A percentile compares a stretch with the other conserved stretches of the same genome.
These are phyloP conservation scores for Chytriomyces hyalinus DNA, from an alignment of 192 early-diverging fungal species.

Conservation along the genomic window DNA sequence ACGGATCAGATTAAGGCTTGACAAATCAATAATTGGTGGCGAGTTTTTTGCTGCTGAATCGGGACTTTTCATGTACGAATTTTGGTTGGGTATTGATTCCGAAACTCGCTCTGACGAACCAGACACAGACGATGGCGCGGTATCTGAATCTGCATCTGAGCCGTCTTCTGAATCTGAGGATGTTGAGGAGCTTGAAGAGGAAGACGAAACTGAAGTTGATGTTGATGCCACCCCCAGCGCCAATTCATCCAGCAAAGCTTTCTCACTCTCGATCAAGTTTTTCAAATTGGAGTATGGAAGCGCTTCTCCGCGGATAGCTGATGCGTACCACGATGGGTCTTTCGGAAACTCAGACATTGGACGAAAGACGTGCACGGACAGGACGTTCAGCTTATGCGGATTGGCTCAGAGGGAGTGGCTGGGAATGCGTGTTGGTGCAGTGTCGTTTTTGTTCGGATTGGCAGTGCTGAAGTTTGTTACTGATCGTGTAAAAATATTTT, in stretches of 20 bases:
- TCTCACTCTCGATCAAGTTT: background rate
- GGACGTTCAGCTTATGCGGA: too few species aligned
- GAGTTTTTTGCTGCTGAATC: background rate
- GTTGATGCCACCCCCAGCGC: background rate
- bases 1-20: slow-evolving; percentile 11
- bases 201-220: background rate
- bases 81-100: background rate
- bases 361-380: too few species aligned
- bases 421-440: too few species aligned
- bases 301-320: slow-evolving; percentile 5
- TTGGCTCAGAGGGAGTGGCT: too few species aligned
- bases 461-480: too few species aligned
- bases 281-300: slow-evolving; percentile 1
- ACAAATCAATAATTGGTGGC: background rate
- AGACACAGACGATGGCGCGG: background rate
- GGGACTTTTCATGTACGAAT: background rate
- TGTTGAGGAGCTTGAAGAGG: background rate
- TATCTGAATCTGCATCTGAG: slow-evolving; percentile 6
- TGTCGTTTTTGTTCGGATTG: too few species aligned
- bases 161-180: background rate
- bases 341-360: too few species aligned
- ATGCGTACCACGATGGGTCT: too few species aligned
- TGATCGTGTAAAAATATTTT: too few species aligned
- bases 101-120: background rate
- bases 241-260: background rate